phyloP scores from a whole-genome alignment of 192 early-diverging fungal genomes.

The Linnemannia exigua region DNA sequence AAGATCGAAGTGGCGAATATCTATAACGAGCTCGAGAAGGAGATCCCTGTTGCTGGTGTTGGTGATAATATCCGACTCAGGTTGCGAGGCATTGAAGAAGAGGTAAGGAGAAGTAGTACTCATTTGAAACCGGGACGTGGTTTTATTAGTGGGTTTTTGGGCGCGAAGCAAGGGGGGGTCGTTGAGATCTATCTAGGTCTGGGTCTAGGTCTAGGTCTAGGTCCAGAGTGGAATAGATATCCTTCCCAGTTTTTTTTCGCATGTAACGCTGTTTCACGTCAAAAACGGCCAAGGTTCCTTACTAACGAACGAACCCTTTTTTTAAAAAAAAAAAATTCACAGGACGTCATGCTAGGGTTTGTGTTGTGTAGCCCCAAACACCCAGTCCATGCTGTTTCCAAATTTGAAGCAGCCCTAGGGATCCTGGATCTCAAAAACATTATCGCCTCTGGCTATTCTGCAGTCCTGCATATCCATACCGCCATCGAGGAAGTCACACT shows the following conservation, averaged over 20 bases:
- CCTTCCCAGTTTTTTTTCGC: too few relatives aligned
- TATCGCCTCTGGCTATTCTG: constrained; percentile 92
- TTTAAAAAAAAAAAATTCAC: neutral
- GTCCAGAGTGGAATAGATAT: too few relatives aligned
- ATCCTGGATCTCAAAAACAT: constrained; percentile 95
- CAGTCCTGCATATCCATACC: constrained; percentile 92
- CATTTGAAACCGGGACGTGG: neutral
- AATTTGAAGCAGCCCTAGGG: constrained; percentile 90
- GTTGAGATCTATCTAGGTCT: too few relatives aligned
- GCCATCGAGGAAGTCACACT: constrained; percentile 88
- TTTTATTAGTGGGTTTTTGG: neutral
- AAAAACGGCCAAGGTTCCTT: too few relatives aligned
- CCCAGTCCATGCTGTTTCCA: constrained; percentile 83
- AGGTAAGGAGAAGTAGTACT: constrained; percentile 57
- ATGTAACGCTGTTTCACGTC: too few relatives aligned
- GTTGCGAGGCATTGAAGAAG: constrained; percentile 92
- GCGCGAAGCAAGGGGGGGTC: neutral
- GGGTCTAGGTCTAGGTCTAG: too few relatives aligned
- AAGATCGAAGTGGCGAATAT: constrained; percentile 80
- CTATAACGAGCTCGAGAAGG: constrained; percentile 83
- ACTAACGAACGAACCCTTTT: neutral
- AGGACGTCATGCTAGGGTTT: constrained; percentile 85
- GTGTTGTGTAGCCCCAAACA: constrained; percentile 81
- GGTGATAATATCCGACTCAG: constrained; percentile 95
- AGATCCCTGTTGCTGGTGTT: constrained; percentile 75